These are phyloP conservation scores for Jackrogersella multiformis DNA, from an alignment of 495 filamentous ascomycete genomes.

Conservation along the genomic window DNA sequence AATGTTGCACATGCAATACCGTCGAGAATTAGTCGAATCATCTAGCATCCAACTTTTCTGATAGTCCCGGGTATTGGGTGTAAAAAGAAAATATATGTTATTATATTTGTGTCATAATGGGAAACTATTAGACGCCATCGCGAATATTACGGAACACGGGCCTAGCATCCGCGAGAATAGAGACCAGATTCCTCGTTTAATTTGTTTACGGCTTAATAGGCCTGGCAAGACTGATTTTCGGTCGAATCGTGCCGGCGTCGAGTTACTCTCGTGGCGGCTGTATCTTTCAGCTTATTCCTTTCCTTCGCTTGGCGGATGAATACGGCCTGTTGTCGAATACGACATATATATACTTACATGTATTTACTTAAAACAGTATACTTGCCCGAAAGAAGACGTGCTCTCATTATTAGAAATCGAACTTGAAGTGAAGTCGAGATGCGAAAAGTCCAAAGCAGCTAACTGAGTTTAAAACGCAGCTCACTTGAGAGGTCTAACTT, in stretches of 20 bases:
- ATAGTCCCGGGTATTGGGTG: neutral
- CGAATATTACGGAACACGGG: slow-evolving; percentile 34
- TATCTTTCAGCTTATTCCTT: slow-evolving; percentile 21
- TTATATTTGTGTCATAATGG: neutral
- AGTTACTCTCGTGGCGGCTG: slow-evolving; percentile 30
- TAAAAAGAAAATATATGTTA: neutral
- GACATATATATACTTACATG: slow-evolving; percentile 22
- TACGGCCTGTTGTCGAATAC: slow-evolving; percentile 26
- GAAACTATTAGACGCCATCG: slow-evolving; percentile 7
- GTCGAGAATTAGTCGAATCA: neutral
- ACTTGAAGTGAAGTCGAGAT: slow-evolving; percentile 8
- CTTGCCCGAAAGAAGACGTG: neutral
- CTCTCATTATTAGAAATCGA: slow-evolving; percentile 2
- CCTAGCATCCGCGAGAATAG: slow-evolving; percentile 31
- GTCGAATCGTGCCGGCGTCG: slow-evolving; percentile 21
- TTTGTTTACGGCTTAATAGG: slow-evolving; percentile 12
- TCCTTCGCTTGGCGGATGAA: slow-evolving; percentile 38
- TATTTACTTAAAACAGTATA: neutral
- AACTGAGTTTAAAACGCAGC: neutral
- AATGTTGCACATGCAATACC: slow-evolving; percentile 5
- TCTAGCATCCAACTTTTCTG: neutral
- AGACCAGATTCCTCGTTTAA: slow-evolving; percentile 20
- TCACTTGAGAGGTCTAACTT: slow-evolving; percentile 12
- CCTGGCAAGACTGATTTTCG: slow-evolving; percentile 6
- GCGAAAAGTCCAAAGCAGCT: neutral